phyloP scores from a whole-genome alignment of 2,329 filamentous ascomycete species.

The Calonectria pseudoturangicola region DNA sequence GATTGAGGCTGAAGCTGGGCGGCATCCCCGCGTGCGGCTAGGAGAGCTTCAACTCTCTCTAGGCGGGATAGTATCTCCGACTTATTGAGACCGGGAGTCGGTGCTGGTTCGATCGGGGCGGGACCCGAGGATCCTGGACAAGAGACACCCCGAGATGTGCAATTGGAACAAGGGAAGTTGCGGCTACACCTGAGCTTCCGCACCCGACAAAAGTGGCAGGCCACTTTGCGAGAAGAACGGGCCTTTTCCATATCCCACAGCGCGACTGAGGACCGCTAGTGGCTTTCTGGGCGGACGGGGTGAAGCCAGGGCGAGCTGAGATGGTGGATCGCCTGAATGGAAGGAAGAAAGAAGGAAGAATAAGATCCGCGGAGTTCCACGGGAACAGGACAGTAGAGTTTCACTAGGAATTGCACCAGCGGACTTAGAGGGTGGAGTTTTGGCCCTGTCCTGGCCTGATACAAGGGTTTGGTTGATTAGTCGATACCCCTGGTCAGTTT shows the following conservation, averaged over 20 bases:
- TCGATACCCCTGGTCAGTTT: too few species aligned
- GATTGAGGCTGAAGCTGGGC: slow-evolving; percentile 19
- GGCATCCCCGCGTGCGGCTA: slow-evolving; percentile 45
- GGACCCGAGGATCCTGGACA: slow-evolving; percentile 50
- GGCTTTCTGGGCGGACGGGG: background rate
- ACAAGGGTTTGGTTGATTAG: background rate
- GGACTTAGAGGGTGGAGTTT: background rate
- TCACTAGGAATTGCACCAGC: background rate
- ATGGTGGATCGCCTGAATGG: background rate
- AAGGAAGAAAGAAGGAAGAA: background rate
- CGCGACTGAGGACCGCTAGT: background rate
- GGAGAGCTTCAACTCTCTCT: slow-evolving; percentile 53
- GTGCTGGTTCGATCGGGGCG: slow-evolving; percentile 37
- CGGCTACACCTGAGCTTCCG: slow-evolving; percentile 62
- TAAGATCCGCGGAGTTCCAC: slow-evolving; percentile 24
- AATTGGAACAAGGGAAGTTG: slow-evolving; percentile 61
- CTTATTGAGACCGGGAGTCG: slow-evolving; percentile 24
- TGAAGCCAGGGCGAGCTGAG: background rate
- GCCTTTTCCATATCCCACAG: background rate
- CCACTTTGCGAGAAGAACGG: slow-evolving; percentile 59
- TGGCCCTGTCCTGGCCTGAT: background rate
- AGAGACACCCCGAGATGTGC: slow-evolving; percentile 58
- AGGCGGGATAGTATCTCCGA: slow-evolving; percentile 49
- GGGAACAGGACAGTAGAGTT: slow-evolving; percentile 13
- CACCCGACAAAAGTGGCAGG: slow-evolving; percentile 59